Evolutionary conservation across 257 asterid genomes (phyloP), one percentile per base, ranked within the genome.

Genomic region (Fraxinus quadrangulata): DNA sequence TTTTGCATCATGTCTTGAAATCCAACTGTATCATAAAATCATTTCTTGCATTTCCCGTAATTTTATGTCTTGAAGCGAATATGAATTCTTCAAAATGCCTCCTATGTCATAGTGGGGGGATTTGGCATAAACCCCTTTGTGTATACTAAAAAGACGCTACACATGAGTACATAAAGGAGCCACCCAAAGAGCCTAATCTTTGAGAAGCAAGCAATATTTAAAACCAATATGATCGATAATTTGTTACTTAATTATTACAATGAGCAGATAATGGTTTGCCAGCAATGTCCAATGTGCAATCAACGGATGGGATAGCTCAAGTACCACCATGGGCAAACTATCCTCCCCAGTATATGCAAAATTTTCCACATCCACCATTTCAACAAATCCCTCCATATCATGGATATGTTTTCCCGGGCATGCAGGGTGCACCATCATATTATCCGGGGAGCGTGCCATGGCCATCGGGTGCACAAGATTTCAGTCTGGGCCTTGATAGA

Each of bases 381-480:
- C 96, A 88, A 74, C 92, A 85, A 39, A 82, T 80, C 71, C 85
- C 87, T 14, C 84, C 88, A 61, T 88, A 84, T 79, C 93, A 89
- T 19, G 93, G 94, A 0, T 90, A 89, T 70, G 77, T 80, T 17
- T 87, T 77, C 68, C 91, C 96, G 0, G 92, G 92, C 45, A 87
- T 90, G 92, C 92, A 82, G 75, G 80, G 31, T 78, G 87, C 85
- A 6, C 90, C 91, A 12, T 61, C 89, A 34, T 86, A 86, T 78
- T 89, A 86, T 83, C 86, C 88, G 0, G 84, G 83, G 28, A 87
- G 78, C 74, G 69, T 73, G 67, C 84, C 89, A 14, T 87, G 96
- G 97, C 92, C 92, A 6, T 72, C 72, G 75, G 87, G 80, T 80
- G 67, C 80, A 76, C 92, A 85, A 12, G 89, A 91, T 76, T 19